phyloP scores from a whole-genome alignment of 768 basidiomycete genomes.

The Collybia sordida region DNA sequence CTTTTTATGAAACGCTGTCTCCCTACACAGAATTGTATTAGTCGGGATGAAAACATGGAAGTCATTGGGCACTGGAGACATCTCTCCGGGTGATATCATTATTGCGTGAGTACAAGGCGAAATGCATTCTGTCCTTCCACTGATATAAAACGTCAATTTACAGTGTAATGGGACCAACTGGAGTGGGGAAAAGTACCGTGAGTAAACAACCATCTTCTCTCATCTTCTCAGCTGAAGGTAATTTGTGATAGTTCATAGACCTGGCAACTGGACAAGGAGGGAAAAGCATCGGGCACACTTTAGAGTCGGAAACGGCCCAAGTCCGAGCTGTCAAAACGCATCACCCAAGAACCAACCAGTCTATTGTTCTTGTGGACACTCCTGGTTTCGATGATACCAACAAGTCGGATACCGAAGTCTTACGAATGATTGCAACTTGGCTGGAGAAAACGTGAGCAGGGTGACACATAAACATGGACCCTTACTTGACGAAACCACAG shows the following conservation, averaged over 20 bases:
- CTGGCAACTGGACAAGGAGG: slow-evolving; percentile 2
- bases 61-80: background rate
- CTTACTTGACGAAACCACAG: background rate
- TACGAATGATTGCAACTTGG: slow-evolving; percentile 6
- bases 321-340: background rate
- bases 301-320: background rate
- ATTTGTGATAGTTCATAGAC: background rate
- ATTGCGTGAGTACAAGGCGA: background rate
- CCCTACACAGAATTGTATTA: too few relatives aligned
- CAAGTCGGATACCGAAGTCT: slow-evolving; percentile 6
- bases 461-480: too few relatives aligned
- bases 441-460: slow-evolving; percentile 2
- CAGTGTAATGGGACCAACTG: slow-evolving; percentile 4
- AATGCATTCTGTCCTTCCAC: background rate
- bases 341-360: background rate
- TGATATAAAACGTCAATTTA: background rate
- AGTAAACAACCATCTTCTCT: background rate
- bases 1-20: too few relatives aligned
- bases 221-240: too few relatives aligned
- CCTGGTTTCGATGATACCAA: slow-evolving; percentile 9
- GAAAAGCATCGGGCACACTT: background rate
- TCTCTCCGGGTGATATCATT: background rate
- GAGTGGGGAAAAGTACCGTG: slow-evolving; percentile 2
- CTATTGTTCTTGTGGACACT: slow-evolving; percentile 9
- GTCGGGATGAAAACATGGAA: too few relatives aligned